Base-by-base conservation (phyloP, 129 eudicot species). In the Chrysanthemum makinoi region DNA sequence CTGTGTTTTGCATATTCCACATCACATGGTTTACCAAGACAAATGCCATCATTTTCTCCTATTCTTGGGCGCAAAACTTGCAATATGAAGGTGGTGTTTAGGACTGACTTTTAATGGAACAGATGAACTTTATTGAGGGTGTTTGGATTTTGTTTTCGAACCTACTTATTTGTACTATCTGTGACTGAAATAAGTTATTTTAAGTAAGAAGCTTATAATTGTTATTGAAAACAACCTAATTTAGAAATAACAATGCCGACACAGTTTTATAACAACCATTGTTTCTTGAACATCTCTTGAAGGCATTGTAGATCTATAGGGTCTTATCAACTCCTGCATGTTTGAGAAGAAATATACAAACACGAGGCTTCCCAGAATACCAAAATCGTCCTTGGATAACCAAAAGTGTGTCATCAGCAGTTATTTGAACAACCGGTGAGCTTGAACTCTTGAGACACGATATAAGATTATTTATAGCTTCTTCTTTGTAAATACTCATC, bases 401-500 rank as follows among this genome's bases (percentile, higher is more conserved):
- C 61, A 79, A 33, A 74, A 89, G 75, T 14, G 88, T 86, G 79
- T 84, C 85, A 49, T 84, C 85, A 55, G 96, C 96, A 18, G 77
- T 81, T 57, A 85, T 72, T 68, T 86, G 93, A 51, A 86, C 74
- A 64, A 71, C 66, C 6, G 90, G 96, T 53, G 75, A 82, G 52
- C 83, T 84, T 9, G 87, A 73, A 74, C 86, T 84, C 60, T 65
- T 80, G 6, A 89, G 87, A 72, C 94, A 89, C 2, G 77, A 66
- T 67, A 86, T 77, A 5, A 89, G 88, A 67, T 77, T 68, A 83
- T 87, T 93, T 20, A 87, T 83, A 6, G 96, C 90, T 72, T 89
- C 96, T 83, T 89, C 96, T 80, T 94, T 52, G 28, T 84, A 89
- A 8, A 89, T 85, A 57, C 94, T 89, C 88, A 80, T 83, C 79